Evolutionary conservation across 192 early-diverging fungal species (phyloP).

Genomic region (Coemansia sp.): DNA sequence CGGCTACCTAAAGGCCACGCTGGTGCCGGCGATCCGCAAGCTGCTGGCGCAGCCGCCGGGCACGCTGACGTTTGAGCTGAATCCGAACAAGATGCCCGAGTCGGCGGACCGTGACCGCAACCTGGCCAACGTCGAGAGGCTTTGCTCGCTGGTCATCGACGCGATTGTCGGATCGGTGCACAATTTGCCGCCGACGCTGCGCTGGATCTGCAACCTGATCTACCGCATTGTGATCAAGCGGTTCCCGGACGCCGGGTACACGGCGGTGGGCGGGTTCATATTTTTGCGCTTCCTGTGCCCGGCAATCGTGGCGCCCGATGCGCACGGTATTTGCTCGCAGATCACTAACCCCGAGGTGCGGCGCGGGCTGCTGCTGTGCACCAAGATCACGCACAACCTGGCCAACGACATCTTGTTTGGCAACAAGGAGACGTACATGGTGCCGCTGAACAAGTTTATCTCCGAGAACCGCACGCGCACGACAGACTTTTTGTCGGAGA

Average conservation of each 20-base stretch:
- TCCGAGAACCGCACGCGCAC: slow-evolving; percentile 77
- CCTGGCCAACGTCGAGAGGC: slow-evolving; percentile 69
- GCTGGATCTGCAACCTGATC: slow-evolving; percentile 80
- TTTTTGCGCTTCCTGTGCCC: slow-evolving; percentile 96
- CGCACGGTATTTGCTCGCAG: slow-evolving; percentile 66
- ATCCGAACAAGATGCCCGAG: slow-evolving; percentile 68
- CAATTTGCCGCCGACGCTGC: slow-evolving; percentile 66
- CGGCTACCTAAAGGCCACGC: slow-evolving; percentile 74
- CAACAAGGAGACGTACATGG: slow-evolving; percentile 93
- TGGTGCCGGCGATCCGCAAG: slow-evolving; percentile 75
- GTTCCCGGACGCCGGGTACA: slow-evolving; percentile 80
- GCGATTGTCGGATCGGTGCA: slow-evolving; percentile 71
- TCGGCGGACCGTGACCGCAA: slow-evolving; percentile 70
- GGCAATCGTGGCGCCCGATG: slow-evolving; percentile 88
- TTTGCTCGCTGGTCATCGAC: slow-evolving; percentile 77
- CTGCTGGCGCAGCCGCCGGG: slow-evolving; percentile 60
- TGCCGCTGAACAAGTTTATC: slow-evolving; percentile 84
- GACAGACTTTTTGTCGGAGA: slow-evolving; percentile 71
- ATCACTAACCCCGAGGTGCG: slow-evolving; percentile 68
- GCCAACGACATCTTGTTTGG: slow-evolving; percentile 96
- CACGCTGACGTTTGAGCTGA: slow-evolving; percentile 85
- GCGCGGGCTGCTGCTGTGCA: slow-evolving; percentile 82
- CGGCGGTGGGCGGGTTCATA: slow-evolving; percentile 90
- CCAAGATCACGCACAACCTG: slow-evolving; percentile 94
- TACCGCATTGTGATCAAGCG: slow-evolving; percentile 68